These are phyloP conservation scores for Exserohilum turcica DNA, from an alignment of 2,329 filamentous ascomycete genomes.

Conservation along the genomic window DNA sequence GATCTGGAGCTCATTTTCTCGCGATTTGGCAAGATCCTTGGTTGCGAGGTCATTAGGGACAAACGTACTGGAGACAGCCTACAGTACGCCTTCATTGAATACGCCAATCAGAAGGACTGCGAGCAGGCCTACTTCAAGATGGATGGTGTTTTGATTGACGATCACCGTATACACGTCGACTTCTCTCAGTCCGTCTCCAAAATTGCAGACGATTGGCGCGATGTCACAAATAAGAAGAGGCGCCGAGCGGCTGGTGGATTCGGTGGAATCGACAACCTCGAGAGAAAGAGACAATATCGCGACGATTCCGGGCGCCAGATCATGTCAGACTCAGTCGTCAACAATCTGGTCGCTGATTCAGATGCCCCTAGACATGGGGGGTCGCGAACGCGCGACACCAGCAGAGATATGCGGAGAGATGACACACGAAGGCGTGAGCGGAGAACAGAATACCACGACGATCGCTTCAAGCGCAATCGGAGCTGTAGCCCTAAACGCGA, in stretches of 20 bases:
- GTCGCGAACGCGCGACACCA: constrained; percentile 13
- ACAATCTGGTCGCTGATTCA: constrained; percentile 39
- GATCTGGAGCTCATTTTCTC: constrained; percentile 96
- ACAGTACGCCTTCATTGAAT: constrained; percentile 98
- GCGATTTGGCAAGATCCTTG: constrained; percentile 92
- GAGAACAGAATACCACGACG: constrained; percentile 45
- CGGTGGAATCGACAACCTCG: constrained; percentile 84
- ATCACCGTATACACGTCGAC: constrained; percentile 96
- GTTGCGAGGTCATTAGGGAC: constrained; percentile 94
- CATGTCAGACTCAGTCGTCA: constrained; percentile 40
- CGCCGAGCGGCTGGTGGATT: constrained; percentile 71
- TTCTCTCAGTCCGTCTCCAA: constrained; percentile 94
- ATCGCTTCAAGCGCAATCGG: constrained; percentile 47
- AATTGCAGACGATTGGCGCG: constrained; percentile 87
- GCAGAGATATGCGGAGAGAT: constrained; percentile 47
- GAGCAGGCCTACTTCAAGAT: constrained; percentile 98
- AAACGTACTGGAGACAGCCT: constrained; percentile 92
- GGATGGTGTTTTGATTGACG: constrained; percentile 95
- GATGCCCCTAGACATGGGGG: constrained; percentile 19
- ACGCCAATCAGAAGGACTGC: constrained; percentile 87
- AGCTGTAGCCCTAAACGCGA: constrained; percentile 43
- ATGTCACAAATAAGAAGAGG: constrained; percentile 81
- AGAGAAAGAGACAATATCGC: constrained; percentile 85
- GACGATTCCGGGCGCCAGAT: constrained; percentile 36
- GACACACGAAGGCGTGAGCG: constrained; percentile 40